Base-by-base conservation (phyloP, 2,329 filamentous ascomycete genomes). In the Tolypocladium ovalisporum region DNA sequence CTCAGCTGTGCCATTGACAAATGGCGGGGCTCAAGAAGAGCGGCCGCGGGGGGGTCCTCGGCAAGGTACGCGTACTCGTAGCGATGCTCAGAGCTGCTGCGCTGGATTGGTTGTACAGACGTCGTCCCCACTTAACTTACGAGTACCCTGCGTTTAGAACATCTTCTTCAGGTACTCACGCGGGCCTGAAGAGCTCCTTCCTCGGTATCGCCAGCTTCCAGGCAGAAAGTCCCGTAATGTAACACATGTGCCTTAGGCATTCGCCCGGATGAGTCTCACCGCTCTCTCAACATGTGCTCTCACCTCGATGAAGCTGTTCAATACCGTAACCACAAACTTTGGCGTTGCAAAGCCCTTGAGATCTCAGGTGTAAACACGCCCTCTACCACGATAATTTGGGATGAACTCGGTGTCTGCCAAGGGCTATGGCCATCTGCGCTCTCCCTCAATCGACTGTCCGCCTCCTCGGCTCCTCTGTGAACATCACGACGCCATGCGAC, bases 391-490 rank as follows among this genome's bases (percentile, higher is more conserved):
- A 27, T 17, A 24, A 13, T 27, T 17, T 47, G 42, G 2, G 2
- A 9, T 19, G 56, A 40, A 4, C 29, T 44, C 44, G 36, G 52
- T 40, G 59, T 64, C 17, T 0, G 2, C 27, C 27, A 52, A 32
- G n/a, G 19, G 19, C 9, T 22, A 82, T 82, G 79, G 62, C 75
- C 44, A 83, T 87, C 57, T 66, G 68, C 57, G 66, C 74, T 27
- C 73, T 87, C 9, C 72, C 81, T 2, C 64, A 73, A 40, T 70
- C 75, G 3, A 77, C 80, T 17, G 73, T 79, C 27, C 78, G 79
- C 52, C 77, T 82, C 13, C 75, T 92, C 8, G 80, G 83, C 39
- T 83, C 87, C 9, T 76, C 81, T 3, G 76, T 85, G 62, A 76
- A 79, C 52, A 77, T 91, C 54, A 75, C 79, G 6, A 81, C 82